Base-by-base conservation (phyloP, 192 early-diverging fungal species). In the Gigaspora rosea region DNA sequence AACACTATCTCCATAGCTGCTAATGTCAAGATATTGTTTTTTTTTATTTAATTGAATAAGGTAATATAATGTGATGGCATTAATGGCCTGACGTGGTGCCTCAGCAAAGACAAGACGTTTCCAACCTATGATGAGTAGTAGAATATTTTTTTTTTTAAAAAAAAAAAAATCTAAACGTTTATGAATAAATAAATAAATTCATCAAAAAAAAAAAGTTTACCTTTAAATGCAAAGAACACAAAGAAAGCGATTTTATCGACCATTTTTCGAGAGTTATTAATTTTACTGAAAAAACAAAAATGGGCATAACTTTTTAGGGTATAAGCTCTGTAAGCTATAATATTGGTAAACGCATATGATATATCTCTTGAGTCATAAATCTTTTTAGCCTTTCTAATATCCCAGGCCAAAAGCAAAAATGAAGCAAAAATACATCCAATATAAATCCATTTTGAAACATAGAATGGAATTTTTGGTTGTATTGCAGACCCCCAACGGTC, bases 81-180 rank as follows among this genome's bases (percentile, higher is more conserved):
- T 90, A 78, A 95, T 89, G 48, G 90, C 84, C 67, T 92, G 91
- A 69, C 94, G 91, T 20, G 94, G 94, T 8, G 90, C 85, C 78
- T 96, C 94, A 69, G 94, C 93, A 66, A 96, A 83, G 10, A 96
- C 75, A 8, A 96, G 77, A 22, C 92, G 89, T 74, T 93, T 95
- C 95, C 95, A 95, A 47, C 91, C 91, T 93, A 27, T 27, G 27
- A 27, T 27, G 27, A 27, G 27, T 66, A 59, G 52, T 8, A n/a
- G 3, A 41, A 41, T 7, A 64, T 52, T 52, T 13, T 52, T 52
- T 13, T 52, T 52, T 52, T 13, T 52, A 52, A 52, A 13, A 15
- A 13, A 8, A 13, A 13, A 52, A 13, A 13, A 51, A 2, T 51
- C 9, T 6, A 15, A 52, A 8, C 2, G 15, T 52, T 13, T 52